Percentiles rank a stretch among this genome's conserved stretches.
phyloP scores from a whole-genome alignment of 108 stramenopile species.

The Nitzschia inconspicua region DNA sequence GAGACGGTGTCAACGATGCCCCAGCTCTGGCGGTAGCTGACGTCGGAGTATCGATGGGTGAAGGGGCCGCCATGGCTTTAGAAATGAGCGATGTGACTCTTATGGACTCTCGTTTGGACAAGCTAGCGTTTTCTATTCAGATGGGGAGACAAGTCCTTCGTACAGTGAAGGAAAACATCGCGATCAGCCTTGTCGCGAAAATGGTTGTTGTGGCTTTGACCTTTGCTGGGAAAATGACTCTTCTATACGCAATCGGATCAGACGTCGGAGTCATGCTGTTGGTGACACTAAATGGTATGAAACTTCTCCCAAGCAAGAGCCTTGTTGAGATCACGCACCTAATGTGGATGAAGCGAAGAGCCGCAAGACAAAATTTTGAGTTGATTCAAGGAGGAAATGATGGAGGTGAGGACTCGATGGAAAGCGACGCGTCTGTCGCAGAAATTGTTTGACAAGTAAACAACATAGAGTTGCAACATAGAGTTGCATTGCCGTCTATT shows the following conservation, averaged over 20 bases:
- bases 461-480: background rate
- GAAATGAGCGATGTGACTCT: slow-evolving; percentile 90
- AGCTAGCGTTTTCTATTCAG: slow-evolving; percentile 65
- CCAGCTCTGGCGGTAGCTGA: slow-evolving; percentile 92
- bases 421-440: no score
- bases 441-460: slow-evolving; percentile 4
- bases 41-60: slow-evolving; percentile 96
- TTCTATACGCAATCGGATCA: slow-evolving; percentile 69
- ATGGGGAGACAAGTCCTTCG: slow-evolving; percentile 70
- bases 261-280: slow-evolving; percentile 88
- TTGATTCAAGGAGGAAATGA: no score
- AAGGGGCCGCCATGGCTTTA: slow-evolving; percentile 95
- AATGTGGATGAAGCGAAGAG: background rate
- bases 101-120: slow-evolving; percentile 78
- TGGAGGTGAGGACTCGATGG: no score
- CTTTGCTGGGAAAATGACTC: slow-evolving; percentile 73
- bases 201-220: slow-evolving; percentile 60
- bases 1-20: slow-evolving; percentile 97
- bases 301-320: slow-evolving; percentile 53
- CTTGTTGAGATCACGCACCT: background rate
- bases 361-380: slow-evolving; percentile 1
- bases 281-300: slow-evolving; percentile 88
- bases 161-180: slow-evolving; percentile 82
- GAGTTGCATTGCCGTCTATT: no score
- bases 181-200: slow-evolving; percentile 66